phyloP scores from a whole-genome alignment of 306 rosid genomes.

The Castanea sativa region DNA sequence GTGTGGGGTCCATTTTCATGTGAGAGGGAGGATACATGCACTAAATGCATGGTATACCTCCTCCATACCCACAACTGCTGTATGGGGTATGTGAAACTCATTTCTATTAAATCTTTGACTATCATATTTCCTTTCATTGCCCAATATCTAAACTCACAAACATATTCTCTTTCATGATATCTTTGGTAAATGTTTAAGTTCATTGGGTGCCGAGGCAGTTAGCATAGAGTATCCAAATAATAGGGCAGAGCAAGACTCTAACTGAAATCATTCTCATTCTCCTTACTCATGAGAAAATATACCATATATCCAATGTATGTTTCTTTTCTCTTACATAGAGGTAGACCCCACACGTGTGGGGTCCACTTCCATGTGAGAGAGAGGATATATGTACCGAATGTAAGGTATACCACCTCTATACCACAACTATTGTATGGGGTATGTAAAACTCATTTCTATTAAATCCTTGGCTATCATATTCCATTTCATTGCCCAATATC shows the following conservation, averaged over 20 bases:
- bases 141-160: not conserved
- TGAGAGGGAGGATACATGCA: not conserved
- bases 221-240: slow-evolving; percentile 86
- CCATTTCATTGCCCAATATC: not conserved
- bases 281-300: slow-evolving; percentile 15
- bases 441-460: not conserved
- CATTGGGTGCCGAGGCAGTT: slow-evolving; percentile 41
- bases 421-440: not conserved
- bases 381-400: not conserved
- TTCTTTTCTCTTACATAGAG: too few relatives aligned
- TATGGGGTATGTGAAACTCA: not conserved
- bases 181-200: not conserved
- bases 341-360: too few relatives aligned
- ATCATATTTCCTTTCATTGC: not conserved
- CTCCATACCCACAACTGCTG: too few relatives aligned
- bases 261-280: slow-evolving; percentile 84
- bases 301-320: too few relatives aligned
- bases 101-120: not conserved
- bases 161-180: not conserved
- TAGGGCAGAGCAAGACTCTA: slow-evolving; percentile 78
- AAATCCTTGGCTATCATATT: not conserved
- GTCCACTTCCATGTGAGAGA: too few relatives aligned
- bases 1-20: too few relatives aligned
- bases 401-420: too few relatives aligned
- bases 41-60: too few relatives aligned